Percentiles rank a stretch among this genome's conserved stretches.
Evolutionary conservation across 768 basidiomycete genomes (phyloP).

Genomic region (Gymnopilus junonius): DNA sequence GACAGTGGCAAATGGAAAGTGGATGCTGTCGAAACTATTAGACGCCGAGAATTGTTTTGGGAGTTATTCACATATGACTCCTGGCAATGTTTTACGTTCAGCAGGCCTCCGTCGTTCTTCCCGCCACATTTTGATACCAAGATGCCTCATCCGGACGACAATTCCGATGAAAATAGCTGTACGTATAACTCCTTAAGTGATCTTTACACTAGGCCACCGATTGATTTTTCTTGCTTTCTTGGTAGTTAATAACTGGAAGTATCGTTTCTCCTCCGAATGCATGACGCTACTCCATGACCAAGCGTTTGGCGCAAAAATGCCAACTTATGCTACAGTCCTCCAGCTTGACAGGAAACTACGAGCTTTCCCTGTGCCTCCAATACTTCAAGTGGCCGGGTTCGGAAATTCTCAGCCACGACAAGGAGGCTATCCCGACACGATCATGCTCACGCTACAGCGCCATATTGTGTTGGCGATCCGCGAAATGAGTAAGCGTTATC

Average conservation of each 20-base stretch:
- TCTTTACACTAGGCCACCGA: background rate
- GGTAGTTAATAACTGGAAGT: slow-evolving; percentile 71
- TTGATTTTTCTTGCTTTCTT: background rate
- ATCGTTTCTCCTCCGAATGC: slow-evolving; percentile 68
- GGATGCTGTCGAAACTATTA: slow-evolving; percentile 59
- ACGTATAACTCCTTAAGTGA: slow-evolving; percentile 29
- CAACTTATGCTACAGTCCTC: slow-evolving; percentile 68
- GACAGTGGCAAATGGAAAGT: slow-evolving; percentile 73
- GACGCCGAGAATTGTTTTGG: slow-evolving; percentile 73
- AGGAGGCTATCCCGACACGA: slow-evolving; percentile 50
- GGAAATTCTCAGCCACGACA: slow-evolving; percentile 55
- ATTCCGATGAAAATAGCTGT: slow-evolving; percentile 64
- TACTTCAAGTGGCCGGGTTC: slow-evolving; percentile 71
- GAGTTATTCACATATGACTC: slow-evolving; percentile 60
- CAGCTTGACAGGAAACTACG: slow-evolving; percentile 70
- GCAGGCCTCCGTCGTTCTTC: slow-evolving; percentile 72
- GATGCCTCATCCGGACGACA: slow-evolving; percentile 54
- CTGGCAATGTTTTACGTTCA: slow-evolving; percentile 70
- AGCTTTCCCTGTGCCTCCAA: slow-evolving; percentile 67
- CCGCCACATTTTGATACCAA: slow-evolving; percentile 70
- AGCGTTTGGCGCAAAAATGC: slow-evolving; percentile 71
- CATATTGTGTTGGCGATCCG: slow-evolving; percentile 72
- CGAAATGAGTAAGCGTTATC: slow-evolving; percentile 61
- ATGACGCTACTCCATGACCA: slow-evolving; percentile 74
- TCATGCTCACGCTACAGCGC: slow-evolving; percentile 62